Evolutionary conservation across 805 yeast species (phyloP).

Genomic region (Lachancea sp.): DNA sequence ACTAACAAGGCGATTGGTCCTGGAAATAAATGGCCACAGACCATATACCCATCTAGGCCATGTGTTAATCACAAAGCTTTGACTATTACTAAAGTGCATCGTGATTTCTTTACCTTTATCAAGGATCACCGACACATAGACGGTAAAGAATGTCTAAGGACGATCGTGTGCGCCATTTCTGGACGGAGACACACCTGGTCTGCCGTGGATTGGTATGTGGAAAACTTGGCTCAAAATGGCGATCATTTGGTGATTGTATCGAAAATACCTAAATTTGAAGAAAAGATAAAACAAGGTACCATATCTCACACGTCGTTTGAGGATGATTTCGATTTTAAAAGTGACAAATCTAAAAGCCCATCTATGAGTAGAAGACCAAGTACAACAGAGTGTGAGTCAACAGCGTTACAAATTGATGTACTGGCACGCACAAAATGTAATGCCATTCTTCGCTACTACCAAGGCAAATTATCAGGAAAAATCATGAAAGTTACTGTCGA

Average conservation of each 20-base stretch:
- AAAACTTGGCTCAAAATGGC: conserved; percentile 50
- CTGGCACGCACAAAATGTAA: conserved; percentile 23
- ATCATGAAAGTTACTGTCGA: conserved; percentile 30
- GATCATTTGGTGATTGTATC: conserved; percentile 58
- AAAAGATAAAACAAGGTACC: not conserved
- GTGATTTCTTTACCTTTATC: conserved; percentile 16
- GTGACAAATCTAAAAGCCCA: not conserved
- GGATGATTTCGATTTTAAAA: conserved; percentile 3
- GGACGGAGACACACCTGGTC: conserved; percentile 73
- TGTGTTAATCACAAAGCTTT: conserved; percentile 26
- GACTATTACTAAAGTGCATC: conserved; percentile 21
- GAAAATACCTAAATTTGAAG: conserved; percentile 37
- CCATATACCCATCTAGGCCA: conserved; percentile 33
- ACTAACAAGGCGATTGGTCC: conserved; percentile 10
- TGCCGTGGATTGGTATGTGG: conserved; percentile 61
- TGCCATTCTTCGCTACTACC: conserved; percentile 24
- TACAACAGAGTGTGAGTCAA: conserved; percentile 11
- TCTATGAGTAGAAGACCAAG: not conserved
- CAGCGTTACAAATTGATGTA: conserved; percentile 24
- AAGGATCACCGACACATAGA: conserved; percentile 11
- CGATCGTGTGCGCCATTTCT: conserved; percentile 52
- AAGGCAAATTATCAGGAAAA: conserved; percentile 18
- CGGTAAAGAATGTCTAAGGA: conserved; percentile 30
- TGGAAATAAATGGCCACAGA: conserved; percentile 19
- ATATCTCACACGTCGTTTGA: not conserved